Evolutionary conservation across 164 flowering plant species (phyloP), one percentile per base, ranked within the genome.

Genomic region (Chloranthus sessilifolius): DNA sequence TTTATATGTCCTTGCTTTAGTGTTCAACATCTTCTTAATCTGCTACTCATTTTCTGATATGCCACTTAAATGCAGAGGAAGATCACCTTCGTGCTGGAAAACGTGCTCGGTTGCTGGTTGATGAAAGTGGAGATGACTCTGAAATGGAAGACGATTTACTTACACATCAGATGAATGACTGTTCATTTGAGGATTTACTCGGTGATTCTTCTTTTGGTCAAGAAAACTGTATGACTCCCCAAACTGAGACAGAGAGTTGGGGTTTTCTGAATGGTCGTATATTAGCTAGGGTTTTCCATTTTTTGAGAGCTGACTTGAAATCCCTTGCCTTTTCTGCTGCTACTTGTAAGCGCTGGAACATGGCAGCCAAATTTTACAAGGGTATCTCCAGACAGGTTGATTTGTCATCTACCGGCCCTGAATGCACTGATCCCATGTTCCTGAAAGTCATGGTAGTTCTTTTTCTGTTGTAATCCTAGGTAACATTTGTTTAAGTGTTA

Each of bases 321-420:
- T 78, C 97, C 49, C 82, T 94, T 47, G 68, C 75, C 29, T 59
- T 74, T 67, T 94, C 85, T 51, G 77, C 89, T 53, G 62, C 77
- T 62, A 83, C 96, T 58, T 94, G 99, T 67, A 89, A 73, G 65
- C 76, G 68, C 50, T 94, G 99, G 99, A 78, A 78, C 59, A 64
- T 82, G 25, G 83, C 76, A 19, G 81, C 67, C 31, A 70, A 61
- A 43, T 78, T 73, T 52, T 89, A 94, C 67, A 86, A 70, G 55
- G 73, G 55, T 54, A 61, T 87, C 25, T 71, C 83, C 25, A 66
- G 53, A 57, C 82, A 74, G 55, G 82, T 82, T 52, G 83, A 94
- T 65, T 70, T 94, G 49, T 82, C 90, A 47, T 64, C 73, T 29
- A 23, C 74, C 43, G 95, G 90, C 43, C 61, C 79, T 33, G 50